Base-by-base conservation (phyloP, 2,329 filamentous ascomycete species). In the Talaromyces albobiverticillius region DNA sequence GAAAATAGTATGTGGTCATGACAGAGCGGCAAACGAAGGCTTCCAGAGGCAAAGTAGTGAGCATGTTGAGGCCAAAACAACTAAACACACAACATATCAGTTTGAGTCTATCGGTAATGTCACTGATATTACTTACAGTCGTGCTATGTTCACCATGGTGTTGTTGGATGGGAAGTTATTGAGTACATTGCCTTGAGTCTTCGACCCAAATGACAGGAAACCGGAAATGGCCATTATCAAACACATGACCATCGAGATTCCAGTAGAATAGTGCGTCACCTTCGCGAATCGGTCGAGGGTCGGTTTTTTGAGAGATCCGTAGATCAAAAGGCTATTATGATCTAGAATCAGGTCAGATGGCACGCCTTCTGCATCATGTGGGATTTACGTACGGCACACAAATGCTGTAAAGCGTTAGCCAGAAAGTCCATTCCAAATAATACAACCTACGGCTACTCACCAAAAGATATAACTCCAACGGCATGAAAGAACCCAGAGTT, bases 21-120 rank as follows among this genome's bases (percentile, higher is more conserved):
- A 96, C 92, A 73, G 96, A 94, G 66, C 94, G 85, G 73, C 94
- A 99, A 52, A 99, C 94, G 71, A 99, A 99, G 14, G 91, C 92
- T 78, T 99, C 94, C 57, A 99, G 86, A 0, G 94, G 94, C 32
- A 99, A 79, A 1, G 94, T 97, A 13, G 94, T 96, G 64, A 99
- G 84, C 94, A 99, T 99, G 79, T 99, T 99, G 61, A 99, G 82
- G 2, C 94, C 94, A 68, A 99, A 97, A 74, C 90, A 96, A 48
- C 79, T 80, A 58, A 32, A 13, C 4, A 11, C 20, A 53, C 66
- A 50, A n/a, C 62, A 54, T 72, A 68, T 49, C 50, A 31, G 53
- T 41, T 3, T 38, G 36, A 53, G 22, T 40, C 10, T 11, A 34
- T 46, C 14, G 22, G 16, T 14, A 1, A 10, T 40, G 9, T n/a